phyloP scores from a whole-genome alignment of 2,329 filamentous ascomycete species.

The Fusarium domesticum region DNA sequence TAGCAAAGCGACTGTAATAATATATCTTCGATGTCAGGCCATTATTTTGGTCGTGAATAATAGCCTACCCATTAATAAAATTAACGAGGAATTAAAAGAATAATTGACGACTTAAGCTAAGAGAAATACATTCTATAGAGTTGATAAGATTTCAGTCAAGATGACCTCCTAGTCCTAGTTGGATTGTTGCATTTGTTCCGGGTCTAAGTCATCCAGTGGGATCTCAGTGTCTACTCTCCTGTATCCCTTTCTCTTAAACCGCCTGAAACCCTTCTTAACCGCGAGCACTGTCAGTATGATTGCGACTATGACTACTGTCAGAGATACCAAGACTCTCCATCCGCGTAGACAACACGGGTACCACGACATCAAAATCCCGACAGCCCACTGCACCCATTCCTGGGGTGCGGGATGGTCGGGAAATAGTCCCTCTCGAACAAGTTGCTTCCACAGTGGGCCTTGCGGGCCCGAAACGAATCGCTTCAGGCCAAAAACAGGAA shows the following conservation, averaged over 20 bases:
- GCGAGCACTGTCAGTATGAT: neutral
- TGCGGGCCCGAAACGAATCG: slow-evolving; percentile 28
- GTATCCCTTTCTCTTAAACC: neutral
- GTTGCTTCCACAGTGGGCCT: slow-evolving; percentile 29
- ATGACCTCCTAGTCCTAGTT: too few relatives aligned
- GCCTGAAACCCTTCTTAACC: neutral
- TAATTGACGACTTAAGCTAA: too few relatives aligned
- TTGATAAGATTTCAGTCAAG: too few relatives aligned
- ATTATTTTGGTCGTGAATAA: too few relatives aligned
- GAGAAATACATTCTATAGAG: too few relatives aligned
- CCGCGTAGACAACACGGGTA: slow-evolving; percentile 32
- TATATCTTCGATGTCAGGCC: too few relatives aligned
- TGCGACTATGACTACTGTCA: neutral
- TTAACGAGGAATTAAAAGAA: too few relatives aligned
- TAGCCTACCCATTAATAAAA: too few relatives aligned
- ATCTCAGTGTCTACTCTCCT: slow-evolving; percentile 3
- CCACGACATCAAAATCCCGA: slow-evolving; percentile 23
- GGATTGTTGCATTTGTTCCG: too few relatives aligned
- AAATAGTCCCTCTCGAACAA: slow-evolving; percentile 28
- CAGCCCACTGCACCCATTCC: slow-evolving; percentile 24
- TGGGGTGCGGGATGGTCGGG: slow-evolving; percentile 20
- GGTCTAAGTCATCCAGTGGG: neutral
- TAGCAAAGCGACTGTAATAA: too few relatives aligned
- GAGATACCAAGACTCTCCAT: slow-evolving; percentile 29
- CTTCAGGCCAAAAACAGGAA: slow-evolving; percentile 20